These are phyloP conservation scores for Blastocystis sp. DNA, from an alignment of 352 stramenopile species.

Conservation along the genomic window DNA sequence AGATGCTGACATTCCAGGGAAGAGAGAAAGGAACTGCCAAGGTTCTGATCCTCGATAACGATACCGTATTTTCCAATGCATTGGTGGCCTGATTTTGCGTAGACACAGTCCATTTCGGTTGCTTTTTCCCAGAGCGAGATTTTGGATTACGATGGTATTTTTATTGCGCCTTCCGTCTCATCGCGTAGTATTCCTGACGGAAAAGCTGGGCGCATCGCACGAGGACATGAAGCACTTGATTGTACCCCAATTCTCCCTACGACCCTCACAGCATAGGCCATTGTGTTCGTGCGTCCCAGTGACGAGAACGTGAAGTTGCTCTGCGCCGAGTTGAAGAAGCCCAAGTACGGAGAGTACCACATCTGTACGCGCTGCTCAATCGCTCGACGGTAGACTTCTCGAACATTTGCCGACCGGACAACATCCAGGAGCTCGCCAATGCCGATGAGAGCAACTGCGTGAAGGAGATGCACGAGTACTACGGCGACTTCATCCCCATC, in stretches of 20 bases:
- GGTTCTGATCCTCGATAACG: slow-evolving; percentile 69
- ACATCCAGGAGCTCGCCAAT: slow-evolving; percentile 90
- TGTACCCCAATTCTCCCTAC: neutral
- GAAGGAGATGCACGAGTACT: slow-evolving; percentile 94
- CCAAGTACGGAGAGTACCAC: slow-evolving; percentile 95
- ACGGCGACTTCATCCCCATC: slow-evolving; percentile 93
- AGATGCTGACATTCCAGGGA: slow-evolving; percentile 69
- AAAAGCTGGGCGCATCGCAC: slow-evolving; percentile 62
- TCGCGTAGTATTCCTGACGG: slow-evolving; percentile 63
- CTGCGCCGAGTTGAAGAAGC: slow-evolving; percentile 83
- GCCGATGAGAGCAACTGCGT: slow-evolving; percentile 90
- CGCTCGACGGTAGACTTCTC: slow-evolving; percentile 79
- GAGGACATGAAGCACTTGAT: slow-evolving; percentile 69
- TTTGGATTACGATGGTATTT: slow-evolving; percentile 64
- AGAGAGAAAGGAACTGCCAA: slow-evolving; percentile 65
- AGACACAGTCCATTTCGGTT: slow-evolving; percentile 67
- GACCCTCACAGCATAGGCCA: slow-evolving; percentile 82
- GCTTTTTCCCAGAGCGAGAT: slow-evolving; percentile 68
- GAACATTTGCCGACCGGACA: slow-evolving; percentile 86
- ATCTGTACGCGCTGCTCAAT: slow-evolving; percentile 78
- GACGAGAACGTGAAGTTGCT: slow-evolving; percentile 85
- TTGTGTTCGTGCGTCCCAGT: slow-evolving; percentile 88
- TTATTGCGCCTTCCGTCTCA: neutral
- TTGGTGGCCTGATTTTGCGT: neutral
- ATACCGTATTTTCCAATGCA: slow-evolving; percentile 23